A percentile compares a stretch with the other conserved stretches of the same genome.
Evolutionary conservation across 345 rosid species (phyloP).

Genomic region (Leavenworthia alabamica): DNA sequence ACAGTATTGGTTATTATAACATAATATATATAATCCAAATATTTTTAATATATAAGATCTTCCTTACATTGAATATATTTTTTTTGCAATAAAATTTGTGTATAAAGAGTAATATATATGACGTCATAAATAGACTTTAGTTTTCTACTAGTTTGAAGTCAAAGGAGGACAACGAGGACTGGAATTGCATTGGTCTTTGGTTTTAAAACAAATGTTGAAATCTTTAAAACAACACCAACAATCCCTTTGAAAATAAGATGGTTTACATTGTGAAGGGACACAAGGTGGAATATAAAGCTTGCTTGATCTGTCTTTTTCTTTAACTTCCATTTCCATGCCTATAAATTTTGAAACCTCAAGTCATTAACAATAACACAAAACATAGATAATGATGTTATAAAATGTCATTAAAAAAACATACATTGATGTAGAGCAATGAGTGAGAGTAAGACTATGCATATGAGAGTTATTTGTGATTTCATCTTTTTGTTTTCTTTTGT

Average conservation of each 20-base stretch:
- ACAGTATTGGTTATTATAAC: too few relatives aligned
- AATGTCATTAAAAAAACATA: neutral
- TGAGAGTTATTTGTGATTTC: neutral
- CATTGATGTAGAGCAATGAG: constrained; percentile 10
- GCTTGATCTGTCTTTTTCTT: neutral
- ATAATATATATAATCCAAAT: neutral
- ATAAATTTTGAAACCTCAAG: constrained; percentile 12
- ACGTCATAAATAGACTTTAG: neutral
- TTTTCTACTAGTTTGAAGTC: neutral
- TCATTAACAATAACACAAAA: neutral
- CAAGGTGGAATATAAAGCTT: neutral
- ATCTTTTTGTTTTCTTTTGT: constrained; percentile 1
- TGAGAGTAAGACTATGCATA: constrained; percentile 10
- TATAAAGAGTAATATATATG: neutral
- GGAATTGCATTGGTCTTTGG: neutral
- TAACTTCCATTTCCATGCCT: constrained; percentile 6
- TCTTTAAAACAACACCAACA: constrained; percentile 15
- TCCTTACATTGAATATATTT: neutral
- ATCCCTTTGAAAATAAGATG: neutral
- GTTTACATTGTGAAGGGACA: neutral
- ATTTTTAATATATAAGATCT: too few relatives aligned
- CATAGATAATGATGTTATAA: neutral
- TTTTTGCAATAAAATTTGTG: neutral
- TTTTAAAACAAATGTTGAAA: neutral
- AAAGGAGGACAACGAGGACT: neutral